phyloP scores from a whole-genome alignment of 208 protist genomes.

The Porcisia deanei region DNA sequence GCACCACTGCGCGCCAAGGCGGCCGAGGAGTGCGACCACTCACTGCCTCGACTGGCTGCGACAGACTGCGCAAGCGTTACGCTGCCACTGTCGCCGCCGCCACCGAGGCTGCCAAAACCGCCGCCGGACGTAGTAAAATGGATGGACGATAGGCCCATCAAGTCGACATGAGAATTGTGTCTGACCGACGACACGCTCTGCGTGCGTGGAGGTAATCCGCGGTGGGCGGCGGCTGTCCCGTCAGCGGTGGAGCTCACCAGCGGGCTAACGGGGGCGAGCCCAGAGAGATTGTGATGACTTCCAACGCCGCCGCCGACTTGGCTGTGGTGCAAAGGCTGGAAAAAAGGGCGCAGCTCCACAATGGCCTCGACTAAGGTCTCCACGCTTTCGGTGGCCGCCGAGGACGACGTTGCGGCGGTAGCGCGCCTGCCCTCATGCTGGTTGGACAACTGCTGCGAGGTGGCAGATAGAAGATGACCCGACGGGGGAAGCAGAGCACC shows the following conservation, averaged over 20 bases:
- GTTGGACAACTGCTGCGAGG: neutral
- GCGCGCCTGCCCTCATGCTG: slow-evolving; percentile 3
- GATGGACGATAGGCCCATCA: slow-evolving; percentile 33
- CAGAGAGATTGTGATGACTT: neutral
- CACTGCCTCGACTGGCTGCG: neutral
- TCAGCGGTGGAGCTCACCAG: slow-evolving; percentile 6
- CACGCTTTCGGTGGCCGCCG: slow-evolving; percentile 18
- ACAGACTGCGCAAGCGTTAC: neutral
- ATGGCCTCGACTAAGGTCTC: slow-evolving; percentile 44
- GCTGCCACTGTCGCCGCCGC: neutral
- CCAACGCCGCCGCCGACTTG: neutral
- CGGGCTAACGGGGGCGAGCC: slow-evolving; percentile 16
- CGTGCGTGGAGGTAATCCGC: slow-evolving; percentile 9
- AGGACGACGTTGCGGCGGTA: neutral
- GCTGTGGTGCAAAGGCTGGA: neutral
- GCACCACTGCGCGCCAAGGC: neutral
- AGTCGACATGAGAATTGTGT: slow-evolving; percentile 30
- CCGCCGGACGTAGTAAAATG: slow-evolving; percentile 4
- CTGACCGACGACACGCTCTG: slow-evolving; percentile 21
- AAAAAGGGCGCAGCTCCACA: slow-evolving; percentile 44
- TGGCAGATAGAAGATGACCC: neutral
- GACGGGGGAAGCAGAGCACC: neutral
- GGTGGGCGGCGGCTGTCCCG: neutral
- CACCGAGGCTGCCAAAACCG: neutral
- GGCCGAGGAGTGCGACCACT: neutral